Evolutionary conservation across 768 basidiomycete genomes (phyloP).

Genomic region (Suillus subluteus): DNA sequence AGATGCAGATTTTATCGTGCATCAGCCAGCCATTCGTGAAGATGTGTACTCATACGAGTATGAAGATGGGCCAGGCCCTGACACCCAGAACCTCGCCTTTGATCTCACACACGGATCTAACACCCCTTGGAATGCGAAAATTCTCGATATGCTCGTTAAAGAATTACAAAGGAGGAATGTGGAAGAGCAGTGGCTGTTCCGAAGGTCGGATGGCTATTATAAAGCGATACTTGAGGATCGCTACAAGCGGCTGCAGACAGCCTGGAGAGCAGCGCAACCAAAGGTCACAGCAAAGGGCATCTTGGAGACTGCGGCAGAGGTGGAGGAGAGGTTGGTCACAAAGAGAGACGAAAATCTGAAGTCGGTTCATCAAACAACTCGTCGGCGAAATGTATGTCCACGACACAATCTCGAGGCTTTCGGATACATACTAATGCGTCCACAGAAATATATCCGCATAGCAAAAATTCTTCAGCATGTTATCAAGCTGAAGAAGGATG

Average conservation of each 20-base stretch:
- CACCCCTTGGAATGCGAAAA: constrained; percentile 8
- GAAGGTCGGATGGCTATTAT: constrained; percentile 10
- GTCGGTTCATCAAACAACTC: constrained; percentile 7
- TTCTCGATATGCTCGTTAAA: constrained; percentile 10
- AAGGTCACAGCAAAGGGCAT: constrained; percentile 9
- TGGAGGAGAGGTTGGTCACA: constrained; percentile 5
- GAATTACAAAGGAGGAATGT: background rate
- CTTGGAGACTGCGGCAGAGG: constrained; percentile 5
- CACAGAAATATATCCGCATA: background rate
- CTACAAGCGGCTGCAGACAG: constrained; percentile 15
- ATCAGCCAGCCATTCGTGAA: background rate
- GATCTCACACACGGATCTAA: constrained; percentile 3
- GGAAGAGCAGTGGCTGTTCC: constrained; percentile 11
- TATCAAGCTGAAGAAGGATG: background rate
- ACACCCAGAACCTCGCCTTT: constrained; percentile 9
- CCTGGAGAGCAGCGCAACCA: constrained; percentile 8
- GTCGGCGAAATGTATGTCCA: constrained; percentile 11
- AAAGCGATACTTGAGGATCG: background rate
- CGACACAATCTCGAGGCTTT: background rate
- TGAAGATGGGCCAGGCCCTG: constrained; percentile 14
- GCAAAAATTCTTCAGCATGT: background rate
- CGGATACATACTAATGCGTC: background rate
- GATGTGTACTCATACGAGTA: constrained; percentile 16
- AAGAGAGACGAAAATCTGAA: background rate
- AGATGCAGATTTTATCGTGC: constrained; percentile 14